Base-by-base conservation (phyloP, 1,284 basidiomycete species). In the Apiotrichum montevideense region DNA sequence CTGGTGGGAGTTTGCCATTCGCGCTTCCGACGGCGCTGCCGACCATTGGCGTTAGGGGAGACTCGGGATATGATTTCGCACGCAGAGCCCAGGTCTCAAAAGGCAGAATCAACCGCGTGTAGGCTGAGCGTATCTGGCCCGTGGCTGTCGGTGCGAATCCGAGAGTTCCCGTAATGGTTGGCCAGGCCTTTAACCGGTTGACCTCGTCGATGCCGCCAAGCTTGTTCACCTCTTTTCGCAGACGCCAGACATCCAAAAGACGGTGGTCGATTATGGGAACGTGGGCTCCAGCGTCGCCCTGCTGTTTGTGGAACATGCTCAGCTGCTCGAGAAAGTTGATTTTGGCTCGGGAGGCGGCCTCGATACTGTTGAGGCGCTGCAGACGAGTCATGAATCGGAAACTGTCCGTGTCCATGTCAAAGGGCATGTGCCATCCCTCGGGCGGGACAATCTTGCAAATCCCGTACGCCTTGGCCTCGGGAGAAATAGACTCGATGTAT, bases 401-500 rank as follows among this genome's bases (percentile, higher is more conserved):
- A 59, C 63, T 67, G 83, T 93, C 88, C 35, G 92, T 91, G 73
- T 98, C 87, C 46, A 94, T 88, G n/a, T 90, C 87, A 75, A 97
- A 98, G 13, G 94, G 91, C 84, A 97, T 95, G 66, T 87, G 84
- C 96, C 96, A 98, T 40, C 85, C 90, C 58, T 83, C 80, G 1
- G 96, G 96, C 57, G 96, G 96, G 21, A 98, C 83, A 59, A 99
- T 86, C 80, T 99, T 99, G 79, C 90, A 93, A 67, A 99, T 94
- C 35, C 96, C 96, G 71, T 85, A 92, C 48, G 83, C 78, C 67
- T 81, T 84, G 0, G 88, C 93, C 40, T 83, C 79, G 51, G 86
- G 82, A 7, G 88, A 84, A 66, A 96, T 89, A 55, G 85, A 86
- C 67, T 85, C 85, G 74, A 99, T 90, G 79, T 97, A 99, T 52